Evolutionary conservation across 352 stramenopile genomes (phyloP), one percentile per base, ranked within the genome.

Genomic region (Pythium vanterpoolii): DNA sequence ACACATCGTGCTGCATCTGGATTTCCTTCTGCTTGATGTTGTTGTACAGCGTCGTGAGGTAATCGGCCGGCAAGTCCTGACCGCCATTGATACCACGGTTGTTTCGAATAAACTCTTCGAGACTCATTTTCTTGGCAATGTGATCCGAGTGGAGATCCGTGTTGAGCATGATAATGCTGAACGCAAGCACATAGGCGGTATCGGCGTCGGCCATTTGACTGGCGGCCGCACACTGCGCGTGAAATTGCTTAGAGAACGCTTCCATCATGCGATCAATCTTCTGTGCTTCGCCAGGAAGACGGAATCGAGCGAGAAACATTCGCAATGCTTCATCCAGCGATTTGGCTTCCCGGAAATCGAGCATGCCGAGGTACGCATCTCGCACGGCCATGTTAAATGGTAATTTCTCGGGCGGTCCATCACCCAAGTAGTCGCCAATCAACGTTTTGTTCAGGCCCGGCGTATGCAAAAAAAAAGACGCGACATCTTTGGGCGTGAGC

Each of bases 91-190:
- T 95, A 11, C 86, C 86, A 4, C 84, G 81, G 57, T 96, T 96
- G 54, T 96, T 96, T 46, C 84, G 77, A 24, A 96, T 39, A 64
- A 96, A 96, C 67, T 94, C 86, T 38, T 96, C 84, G 8, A 90
- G 36, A 1, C 74, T 93, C 86, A 96, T 96, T 49, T 96, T 96
- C 68, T 93, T 93, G 5, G 77, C 69, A 38, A 96, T 93, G 39
- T 94, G 81, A 28, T 93, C 82, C 56, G 78, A 98, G 72, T 99
- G 97, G 59, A 99, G 67, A 62, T 99, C 97, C n/a, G 96, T 99
- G 73, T 99, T 99, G 23, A 99, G 79, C 96, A 99, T 99, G 50
- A 99, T 99, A 61, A 99, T 98, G 42, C 96, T 97, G 79, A 99
- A 99, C 10, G 96, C 90, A 28, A 99, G 72, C 23, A 99, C 85